Percentiles rank a stretch among this genome's conserved stretches.
Conservation (phyloP, 768 basidiomycete genomes). For the Sistotremastrum niveocremeum region DNA sequence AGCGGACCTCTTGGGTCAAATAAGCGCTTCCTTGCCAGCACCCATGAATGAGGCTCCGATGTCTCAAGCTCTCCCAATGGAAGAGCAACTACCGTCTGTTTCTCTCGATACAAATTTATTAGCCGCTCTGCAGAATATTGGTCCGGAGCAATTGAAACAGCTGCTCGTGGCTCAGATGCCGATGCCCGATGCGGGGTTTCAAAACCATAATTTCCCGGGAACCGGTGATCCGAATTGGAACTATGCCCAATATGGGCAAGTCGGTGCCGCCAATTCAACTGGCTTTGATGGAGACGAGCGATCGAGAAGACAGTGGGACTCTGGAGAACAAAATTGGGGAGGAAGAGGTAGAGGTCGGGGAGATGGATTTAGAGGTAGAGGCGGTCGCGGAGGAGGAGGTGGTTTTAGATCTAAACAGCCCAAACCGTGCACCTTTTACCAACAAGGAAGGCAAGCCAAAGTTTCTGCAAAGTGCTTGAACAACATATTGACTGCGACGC, state of each 20-base stretch:
- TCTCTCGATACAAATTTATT: constrained; percentile 7
- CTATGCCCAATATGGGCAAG: neutral
- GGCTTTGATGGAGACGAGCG: neutral
- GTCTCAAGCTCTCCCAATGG: constrained; percentile 27
- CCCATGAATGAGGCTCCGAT: constrained; percentile 27
- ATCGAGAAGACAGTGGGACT: constrained; percentile 30
- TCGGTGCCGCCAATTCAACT: neutral
- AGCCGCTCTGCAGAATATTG: constrained; percentile 30
- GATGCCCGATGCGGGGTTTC: neutral
- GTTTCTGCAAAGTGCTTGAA: constrained; percentile 19
- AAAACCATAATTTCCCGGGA: neutral
- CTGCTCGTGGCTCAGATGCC: constrained; percentile 16
- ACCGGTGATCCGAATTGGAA: neutral
- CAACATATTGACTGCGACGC: constrained; percentile 23
- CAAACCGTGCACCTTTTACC: constrained; percentile 85
- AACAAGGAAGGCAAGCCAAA: constrained; percentile 83
- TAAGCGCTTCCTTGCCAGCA: constrained; percentile 25
- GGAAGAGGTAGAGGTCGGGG: constrained; percentile 45
- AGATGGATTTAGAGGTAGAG: constrained; percentile 38
- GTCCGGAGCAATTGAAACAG: constrained; percentile 51
- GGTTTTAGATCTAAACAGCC: constrained; percentile 71
- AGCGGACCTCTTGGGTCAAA: constrained; percentile 56
- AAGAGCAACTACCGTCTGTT: constrained; percentile 28
- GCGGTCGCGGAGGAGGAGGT: constrained; percentile 38
- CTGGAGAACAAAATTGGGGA: constrained; percentile 16